phyloP scores from a whole-genome alignment of 164 flowering plant genomes.

The Vitis labrusca region DNA sequence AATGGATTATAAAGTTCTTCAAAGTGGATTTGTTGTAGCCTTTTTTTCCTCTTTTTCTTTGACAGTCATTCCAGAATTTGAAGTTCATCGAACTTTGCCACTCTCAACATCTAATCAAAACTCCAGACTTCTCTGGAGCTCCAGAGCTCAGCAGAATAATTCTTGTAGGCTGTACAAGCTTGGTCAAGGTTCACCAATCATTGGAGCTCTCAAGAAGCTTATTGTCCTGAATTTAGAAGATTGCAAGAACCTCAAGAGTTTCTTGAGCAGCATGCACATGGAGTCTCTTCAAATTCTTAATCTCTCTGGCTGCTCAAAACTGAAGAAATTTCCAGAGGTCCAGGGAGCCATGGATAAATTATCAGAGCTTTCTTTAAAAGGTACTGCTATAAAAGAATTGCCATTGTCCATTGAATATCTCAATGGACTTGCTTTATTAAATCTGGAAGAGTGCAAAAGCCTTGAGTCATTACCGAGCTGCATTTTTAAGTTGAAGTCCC shows the following conservation, averaged over 20 bases:
- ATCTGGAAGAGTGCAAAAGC: too few relatives aligned
- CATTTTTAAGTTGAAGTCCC: too few relatives aligned
- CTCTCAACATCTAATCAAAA: slow-evolving; percentile 10
- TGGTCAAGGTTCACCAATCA: slow-evolving; percentile 16
- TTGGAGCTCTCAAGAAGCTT: slow-evolving; percentile 17
- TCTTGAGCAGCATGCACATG: slow-evolving; percentile 4
- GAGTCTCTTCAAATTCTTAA: slow-evolving; percentile 7
- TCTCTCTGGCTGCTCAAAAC: slow-evolving; percentile 20
- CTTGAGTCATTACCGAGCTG: too few relatives aligned
- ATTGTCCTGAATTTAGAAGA: slow-evolving; percentile 6
- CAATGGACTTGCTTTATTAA: too few relatives aligned
- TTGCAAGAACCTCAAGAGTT: slow-evolving; percentile 11
- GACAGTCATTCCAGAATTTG: slow-evolving; percentile 8
- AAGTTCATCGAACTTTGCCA: slow-evolving; percentile 17
- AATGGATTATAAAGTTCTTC: neutral
- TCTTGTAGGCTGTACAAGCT: slow-evolving; percentile 16
- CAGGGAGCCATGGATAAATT: neutral
- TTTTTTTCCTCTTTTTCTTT: neutral
- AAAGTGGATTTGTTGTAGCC: neutral
- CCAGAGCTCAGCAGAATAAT: slow-evolving; percentile 19
- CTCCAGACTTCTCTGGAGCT: slow-evolving; percentile 13
- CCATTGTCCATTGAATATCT: neutral
- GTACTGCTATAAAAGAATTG: slow-evolving; percentile 11
- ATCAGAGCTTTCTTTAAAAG: slow-evolving; percentile 8
- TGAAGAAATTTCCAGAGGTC: slow-evolving; percentile 15